Conservation (phyloP, 768 basidiomycete species). For the Russula abietina region DNA sequence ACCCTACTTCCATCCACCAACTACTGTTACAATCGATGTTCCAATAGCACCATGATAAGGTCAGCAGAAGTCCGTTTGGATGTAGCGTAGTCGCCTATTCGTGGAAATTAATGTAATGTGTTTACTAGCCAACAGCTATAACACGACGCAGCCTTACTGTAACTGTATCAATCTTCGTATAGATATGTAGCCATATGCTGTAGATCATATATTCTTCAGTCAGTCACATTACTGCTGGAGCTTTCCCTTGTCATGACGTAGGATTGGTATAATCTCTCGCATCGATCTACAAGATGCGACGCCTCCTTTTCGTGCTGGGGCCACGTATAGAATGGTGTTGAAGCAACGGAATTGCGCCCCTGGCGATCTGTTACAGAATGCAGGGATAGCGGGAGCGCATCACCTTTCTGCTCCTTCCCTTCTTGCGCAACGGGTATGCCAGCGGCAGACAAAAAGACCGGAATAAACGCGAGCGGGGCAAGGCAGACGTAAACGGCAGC, state of each 20-base stretch:
- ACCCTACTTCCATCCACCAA: constrained; percentile 51
- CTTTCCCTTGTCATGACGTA: constrained; percentile 33
- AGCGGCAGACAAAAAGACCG: constrained; percentile 28
- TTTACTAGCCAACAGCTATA: not conserved
- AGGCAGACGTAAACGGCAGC: constrained; percentile 62
- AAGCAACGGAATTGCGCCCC: constrained; percentile 50
- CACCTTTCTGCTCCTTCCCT: constrained; percentile 23
- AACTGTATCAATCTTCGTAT: not conserved
- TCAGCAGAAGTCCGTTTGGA: not conserved
- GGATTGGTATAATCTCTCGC: constrained; percentile 46
- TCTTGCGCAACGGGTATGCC: constrained; percentile 11
- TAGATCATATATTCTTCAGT: not conserved
- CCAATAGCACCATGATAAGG: not conserved
- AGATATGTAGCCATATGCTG: not conserved
- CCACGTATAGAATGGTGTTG: constrained; percentile 47
- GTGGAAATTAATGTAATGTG: not conserved
- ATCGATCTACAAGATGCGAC: constrained; percentile 45
- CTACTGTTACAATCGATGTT: constrained; percentile 29
- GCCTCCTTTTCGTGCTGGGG: constrained; percentile 44
- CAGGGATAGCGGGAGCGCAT: constrained; percentile 41
- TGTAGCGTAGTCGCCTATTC: not conserved
- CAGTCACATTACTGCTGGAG: not conserved
- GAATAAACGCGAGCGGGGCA: constrained; percentile 47
- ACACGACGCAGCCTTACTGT: not conserved
- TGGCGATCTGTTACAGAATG: constrained; percentile 51